Base-by-base conservation (phyloP, 2,329 filamentous ascomycete species). In the Penicillium sp. region DNA sequence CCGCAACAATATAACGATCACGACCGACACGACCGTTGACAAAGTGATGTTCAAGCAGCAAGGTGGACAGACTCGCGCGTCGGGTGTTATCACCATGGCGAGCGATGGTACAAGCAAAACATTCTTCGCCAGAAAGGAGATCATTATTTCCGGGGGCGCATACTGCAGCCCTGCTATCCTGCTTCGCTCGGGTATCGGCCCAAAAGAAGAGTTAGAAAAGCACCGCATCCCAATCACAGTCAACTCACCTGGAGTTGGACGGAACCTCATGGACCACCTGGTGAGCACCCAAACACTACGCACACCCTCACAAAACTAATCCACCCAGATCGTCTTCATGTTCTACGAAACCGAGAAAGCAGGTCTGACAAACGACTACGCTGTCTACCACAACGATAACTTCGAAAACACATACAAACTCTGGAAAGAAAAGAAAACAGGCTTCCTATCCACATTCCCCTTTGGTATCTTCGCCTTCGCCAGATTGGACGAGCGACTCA, bases 381-480 rank as follows among this genome's bases (percentile, higher is more conserved):
- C 81, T n/a, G 78, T 83, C 43, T 84, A 85, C 70, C 83, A 85
- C 59, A 78, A 77, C 33, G 76, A 83, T 61, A 82, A 79, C 26
- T 73, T 83, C 19, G 73, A 75, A 13, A 79, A 80, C 52, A 78
- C 82, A 0, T 83, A 83, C 63, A 70, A 77, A 13, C 76, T 83
- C 48, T 88, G 83, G 80, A 81, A 84, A 67, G 80, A 85, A 29
- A 78, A 83, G 50, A 85, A 85, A 64, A 76, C 77, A 2, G 86
- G 86, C 1, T 77, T 85, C 33, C 73, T 88, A 1, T 83, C 85
- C 1, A 81, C 79, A 0, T 87, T 88, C 63, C 85, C 85, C 10
- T 88, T 88, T 52, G 86, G 86, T 42, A 78, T 79, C 11, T 87
- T 88, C 55, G 85, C 81, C 11, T 89, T 80, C 62, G 82, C 85